A percentile compares a stretch with the other conserved stretches of the same genome.
phyloP scores from a whole-genome alignment of 441 rosid species.

The Gossypium davidsonii region DNA sequence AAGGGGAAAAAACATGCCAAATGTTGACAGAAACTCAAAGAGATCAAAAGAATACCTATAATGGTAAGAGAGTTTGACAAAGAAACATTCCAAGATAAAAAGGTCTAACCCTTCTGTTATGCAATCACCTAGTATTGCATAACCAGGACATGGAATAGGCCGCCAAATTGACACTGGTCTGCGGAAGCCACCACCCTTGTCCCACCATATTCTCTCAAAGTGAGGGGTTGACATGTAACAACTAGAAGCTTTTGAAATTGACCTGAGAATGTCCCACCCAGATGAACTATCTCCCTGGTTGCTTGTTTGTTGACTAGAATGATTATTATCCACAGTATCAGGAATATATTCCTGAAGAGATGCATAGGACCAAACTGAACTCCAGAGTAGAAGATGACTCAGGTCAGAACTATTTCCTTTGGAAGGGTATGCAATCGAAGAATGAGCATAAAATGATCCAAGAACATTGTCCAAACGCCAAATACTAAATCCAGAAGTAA shows the following conservation, averaged over 20 bases:
- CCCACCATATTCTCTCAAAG: slow-evolving; percentile 99
- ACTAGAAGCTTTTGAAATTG: slow-evolving; percentile 68
- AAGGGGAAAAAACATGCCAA: slow-evolving; percentile 20
- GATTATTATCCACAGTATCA: slow-evolving; percentile 28
- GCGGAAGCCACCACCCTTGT: slow-evolving; percentile 89
- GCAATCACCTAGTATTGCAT: slow-evolving; percentile 85
- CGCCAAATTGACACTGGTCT: slow-evolving; percentile 98
- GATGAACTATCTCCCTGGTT: slow-evolving; percentile 53
- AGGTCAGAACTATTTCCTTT: slow-evolving; percentile 52
- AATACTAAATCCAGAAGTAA: slow-evolving; percentile 81
- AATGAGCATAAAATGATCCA: slow-evolving; percentile 85
- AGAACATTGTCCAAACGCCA: slow-evolving; percentile 95
- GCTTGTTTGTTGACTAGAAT: slow-evolving; percentile 36
- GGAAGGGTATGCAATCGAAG: slow-evolving; percentile 60
- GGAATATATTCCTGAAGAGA: slow-evolving; percentile 36
- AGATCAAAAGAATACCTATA: slow-evolving; percentile 11
- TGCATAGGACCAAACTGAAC: slow-evolving; percentile 44
- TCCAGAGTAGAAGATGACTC: slow-evolving; percentile 77
- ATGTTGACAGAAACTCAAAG: slow-evolving; percentile 12
- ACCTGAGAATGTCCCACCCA: slow-evolving; percentile 78
- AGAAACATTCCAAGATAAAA: slow-evolving; percentile 13
- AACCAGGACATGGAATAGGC: slow-evolving; percentile 74
- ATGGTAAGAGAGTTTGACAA: neutral
- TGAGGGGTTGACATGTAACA: slow-evolving; percentile 73
- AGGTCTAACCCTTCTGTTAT: slow-evolving; percentile 80